Base-by-base conservation (phyloP, 2,329 filamentous ascomycete genomes). In the Paecilomyces sp. region DNA sequence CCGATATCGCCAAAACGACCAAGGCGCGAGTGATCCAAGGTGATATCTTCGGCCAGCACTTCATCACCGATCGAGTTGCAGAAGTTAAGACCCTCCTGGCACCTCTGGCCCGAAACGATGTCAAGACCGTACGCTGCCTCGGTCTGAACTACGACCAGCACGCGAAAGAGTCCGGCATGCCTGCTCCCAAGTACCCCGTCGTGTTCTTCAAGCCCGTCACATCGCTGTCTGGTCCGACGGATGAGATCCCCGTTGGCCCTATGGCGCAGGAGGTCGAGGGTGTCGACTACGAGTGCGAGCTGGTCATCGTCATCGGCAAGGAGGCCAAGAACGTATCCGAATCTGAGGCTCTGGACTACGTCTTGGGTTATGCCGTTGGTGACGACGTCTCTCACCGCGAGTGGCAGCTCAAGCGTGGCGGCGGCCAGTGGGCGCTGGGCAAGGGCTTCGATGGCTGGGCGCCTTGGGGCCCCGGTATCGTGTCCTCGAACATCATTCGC, bases 311-410 rank as follows among this genome's bases (percentile, higher is more conserved):
- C 8, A 90, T 92, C 63, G 88, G 88, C 25, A 88, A 86, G 72
- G 77, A 82, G 61, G 88, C 85, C 61, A 75, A 78, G 52, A 82
- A 91, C 68, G 85, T 92, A 12, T 72, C 84, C 1, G 87, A 89
- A 74, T 78, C 79, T 1, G 74, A 83, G 24, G 89, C 89, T 0
- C 77, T 92, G n/a, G 77, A 87, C 57, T 87, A 90, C 67, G 87
- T 92, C 2, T 78, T 91, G 1, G 90, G 90, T 4, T 92, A 92
- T 70, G 81, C 86, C 1, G 83, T 90, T 34, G 88, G 89, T 58
- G 90, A 93, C 73, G 90, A 93, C 71, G 83, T 93, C n/a, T 90
- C 87, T 11, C 88, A 91, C 74, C 85, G 89, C 50, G 88, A 90
- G 64, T 92, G 88, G 87, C 88, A 91, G 74, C 73, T 89, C 61